Base-by-base conservation (phyloP, 2,329 filamentous ascomycete genomes). In the Aspergillus fumigatiaffinis region DNA sequence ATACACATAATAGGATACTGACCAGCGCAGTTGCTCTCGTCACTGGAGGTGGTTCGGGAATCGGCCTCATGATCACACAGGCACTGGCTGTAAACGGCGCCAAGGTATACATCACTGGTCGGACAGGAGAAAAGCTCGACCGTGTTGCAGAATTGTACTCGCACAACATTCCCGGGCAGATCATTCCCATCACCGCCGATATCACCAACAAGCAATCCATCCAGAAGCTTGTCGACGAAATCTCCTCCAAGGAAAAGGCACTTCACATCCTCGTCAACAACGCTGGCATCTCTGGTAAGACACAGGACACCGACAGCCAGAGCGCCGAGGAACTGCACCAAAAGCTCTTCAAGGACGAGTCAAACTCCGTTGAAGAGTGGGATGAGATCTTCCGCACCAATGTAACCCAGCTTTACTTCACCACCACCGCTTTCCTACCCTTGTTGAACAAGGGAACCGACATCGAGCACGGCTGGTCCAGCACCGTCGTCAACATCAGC, bases 401-500 rank as follows among this genome's bases (percentile, higher is more conserved):
- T 62, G 89, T 92, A 10, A 84, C 85, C 0, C 81, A 85, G 2
- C 84, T 91, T 0, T 94, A 89, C 82, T 92, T 87, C 71, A 89
- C 86, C 5, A 84, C 85, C 2, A 86, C 91, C 59, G 85, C 87
- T 0, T 89, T 92, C 62, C 73, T 93, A 32, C 84, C 84, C 4
- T 77, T 93, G 2, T 77, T 93, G 3, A 83, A 89, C 62, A 82
- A 80, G 4, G 88, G 87, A 0, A 88, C 90, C 38, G 83, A 87
- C 63, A 77, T 79, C 50, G 79, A 82, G 54, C 76, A 87, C 23
- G 76, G 76, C 26, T 83, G 81, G 64, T 77, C 80, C 2, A 80
- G 83, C 20, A 85, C 82, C 1, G 84, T 89, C 21, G 84, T 96
- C 59, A 87, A 90, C 41, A 90, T 90, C 47, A 87, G 86, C 59